Evolutionary conservation across 2,329 filamentous ascomycete species (phyloP).

Genomic region (Colletotrichum chlorophyti): DNA sequence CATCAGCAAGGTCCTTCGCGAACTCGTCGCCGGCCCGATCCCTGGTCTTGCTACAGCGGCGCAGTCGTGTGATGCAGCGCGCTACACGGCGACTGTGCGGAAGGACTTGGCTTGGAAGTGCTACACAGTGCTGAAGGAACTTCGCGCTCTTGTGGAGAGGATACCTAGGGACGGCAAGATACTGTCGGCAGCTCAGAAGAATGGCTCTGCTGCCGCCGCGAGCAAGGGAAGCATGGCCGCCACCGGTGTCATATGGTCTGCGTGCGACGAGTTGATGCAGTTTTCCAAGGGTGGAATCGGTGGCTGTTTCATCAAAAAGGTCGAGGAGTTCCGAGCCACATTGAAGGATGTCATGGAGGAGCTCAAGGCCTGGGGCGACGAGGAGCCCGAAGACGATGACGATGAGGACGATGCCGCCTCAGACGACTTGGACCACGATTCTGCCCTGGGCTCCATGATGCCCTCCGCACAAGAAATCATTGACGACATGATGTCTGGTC

Average conservation of each 20-base stretch:
- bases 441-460: conserved; percentile 30
- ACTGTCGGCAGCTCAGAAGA: conserved; percentile 53
- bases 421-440: conserved; percentile 50
- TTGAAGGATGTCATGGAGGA: conserved; percentile 86
- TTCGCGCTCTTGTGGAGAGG: conserved; percentile 64
- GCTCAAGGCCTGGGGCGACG: conserved; percentile 86
- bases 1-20: conserved; percentile 71
- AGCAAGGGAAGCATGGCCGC: conserved; percentile 64
- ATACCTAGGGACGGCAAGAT: conserved; percentile 66
- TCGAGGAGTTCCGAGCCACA: conserved; percentile 75
- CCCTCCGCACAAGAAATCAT: conserved; percentile 62
- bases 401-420: conserved; percentile 55
- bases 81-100: conserved; percentile 69
- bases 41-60: conserved; percentile 76
- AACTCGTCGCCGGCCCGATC: conserved; percentile 76
- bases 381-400: conserved; percentile 67
- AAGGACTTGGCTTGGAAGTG: conserved; percentile 68
- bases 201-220: conserved; percentile 40
- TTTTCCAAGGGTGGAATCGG: conserved; percentile 72
- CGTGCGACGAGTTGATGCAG: conserved; percentile 75
- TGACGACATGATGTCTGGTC: conserved; percentile 72
- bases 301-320: conserved; percentile 73
- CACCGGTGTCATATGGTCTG: conserved; percentile 83
- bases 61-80: conserved; percentile 65
- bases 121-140: conserved; percentile 66